Percentiles rank a stretch among this genome's conserved stretches.
Conservation (phyloP, 805 yeast genomes). For the Ogataea nonfermentans region DNA sequence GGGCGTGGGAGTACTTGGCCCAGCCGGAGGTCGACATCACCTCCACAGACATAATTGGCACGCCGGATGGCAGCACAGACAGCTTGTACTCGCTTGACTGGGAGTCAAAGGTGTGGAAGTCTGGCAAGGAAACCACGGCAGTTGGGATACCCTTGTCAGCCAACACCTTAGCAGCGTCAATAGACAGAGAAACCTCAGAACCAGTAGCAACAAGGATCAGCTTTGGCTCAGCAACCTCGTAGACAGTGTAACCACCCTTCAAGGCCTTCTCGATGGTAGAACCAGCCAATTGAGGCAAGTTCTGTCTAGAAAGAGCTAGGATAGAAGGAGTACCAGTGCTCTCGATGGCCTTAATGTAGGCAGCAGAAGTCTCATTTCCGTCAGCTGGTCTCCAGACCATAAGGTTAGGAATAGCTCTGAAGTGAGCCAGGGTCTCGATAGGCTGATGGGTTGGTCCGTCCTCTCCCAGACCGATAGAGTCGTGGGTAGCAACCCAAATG, state of each 20-base stretch:
- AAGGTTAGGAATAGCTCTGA: slow-evolving; percentile 80
- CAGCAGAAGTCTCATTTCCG: slow-evolving; percentile 86
- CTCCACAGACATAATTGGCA: slow-evolving; percentile 91
- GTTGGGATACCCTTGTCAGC: slow-evolving; percentile 65
- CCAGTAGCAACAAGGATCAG: slow-evolving; percentile 87
- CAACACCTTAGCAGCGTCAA: slow-evolving; percentile 78
- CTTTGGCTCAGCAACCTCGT: slow-evolving; percentile 59
- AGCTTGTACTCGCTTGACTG: slow-evolving; percentile 80
- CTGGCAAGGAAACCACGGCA: slow-evolving; percentile 89
- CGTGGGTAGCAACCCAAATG: slow-evolving; percentile 87
- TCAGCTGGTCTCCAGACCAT: slow-evolving; percentile 93
- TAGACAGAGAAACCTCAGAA: slow-evolving; percentile 84
- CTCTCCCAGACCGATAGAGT: slow-evolving; percentile 88
- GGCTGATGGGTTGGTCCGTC: slow-evolving; percentile 96
- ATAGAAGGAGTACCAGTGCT: slow-evolving; percentile 66
- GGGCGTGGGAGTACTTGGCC: slow-evolving; percentile 94
- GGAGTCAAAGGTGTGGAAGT: slow-evolving; percentile 82
- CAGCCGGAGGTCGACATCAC: slow-evolving; percentile 90
- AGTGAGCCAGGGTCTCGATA: slow-evolving; percentile 82
- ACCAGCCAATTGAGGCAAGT: slow-evolving; percentile 90
- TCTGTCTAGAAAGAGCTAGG: slow-evolving; percentile 80
- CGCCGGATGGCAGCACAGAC: slow-evolving; percentile 90
- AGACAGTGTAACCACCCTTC: slow-evolving; percentile 89
- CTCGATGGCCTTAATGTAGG: slow-evolving; percentile 65
- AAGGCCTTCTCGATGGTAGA: slow-evolving; percentile 87